Evolutionary conservation across 2,329 filamentous ascomycete species (phyloP), one percentile per base, ranked within the genome.

Genomic region (Xylaria sp.): DNA sequence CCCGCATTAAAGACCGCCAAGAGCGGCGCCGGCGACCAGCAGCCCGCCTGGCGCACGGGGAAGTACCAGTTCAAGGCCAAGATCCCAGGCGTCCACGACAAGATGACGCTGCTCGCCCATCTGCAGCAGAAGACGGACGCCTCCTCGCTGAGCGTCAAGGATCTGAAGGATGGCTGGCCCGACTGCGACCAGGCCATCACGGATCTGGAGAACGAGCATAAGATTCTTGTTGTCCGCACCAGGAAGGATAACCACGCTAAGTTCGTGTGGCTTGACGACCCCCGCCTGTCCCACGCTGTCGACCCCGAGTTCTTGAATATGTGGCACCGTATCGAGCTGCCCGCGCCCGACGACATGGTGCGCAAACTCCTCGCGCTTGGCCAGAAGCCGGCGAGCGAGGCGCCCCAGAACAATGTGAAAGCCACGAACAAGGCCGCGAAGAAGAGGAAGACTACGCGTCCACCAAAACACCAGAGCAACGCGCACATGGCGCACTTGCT

Each of bases 111-210:
- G 63, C 88, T 97, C 63, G 88, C 87, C 63, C 91, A 93, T 77
- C 87, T 99, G 36, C 94, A 97, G 81, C 85, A 86, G 62, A 94
- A 94, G 80, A 89, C 88, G 60, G 94, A 94, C 67, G 92, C 93
- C 1, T 89, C 91, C 72, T 93, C 93, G 13, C 88, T 98, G 63
- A 86, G 86, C 43, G 93, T 98, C 70, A 94, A 93, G 79, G 94
- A 97, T 75, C 87, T 99, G 69, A 97, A 97, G 81, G 96, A 99
- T 78, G 96, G 96, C 70, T 99, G 96, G 96, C 90, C 91, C 28
- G 90, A 91, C 74, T 97, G 93, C 76, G 90, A 94, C 68, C 87
- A 91, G 23, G 87, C 91, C 10, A 91, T 99, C 78, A 87, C 91
- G 70, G 85, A 88, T 73, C 86, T 99, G 60, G 95, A 97, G 82